Base-by-base conservation (phyloP, 108 stramenopile genomes). In the Nitzschia palea region DNA sequence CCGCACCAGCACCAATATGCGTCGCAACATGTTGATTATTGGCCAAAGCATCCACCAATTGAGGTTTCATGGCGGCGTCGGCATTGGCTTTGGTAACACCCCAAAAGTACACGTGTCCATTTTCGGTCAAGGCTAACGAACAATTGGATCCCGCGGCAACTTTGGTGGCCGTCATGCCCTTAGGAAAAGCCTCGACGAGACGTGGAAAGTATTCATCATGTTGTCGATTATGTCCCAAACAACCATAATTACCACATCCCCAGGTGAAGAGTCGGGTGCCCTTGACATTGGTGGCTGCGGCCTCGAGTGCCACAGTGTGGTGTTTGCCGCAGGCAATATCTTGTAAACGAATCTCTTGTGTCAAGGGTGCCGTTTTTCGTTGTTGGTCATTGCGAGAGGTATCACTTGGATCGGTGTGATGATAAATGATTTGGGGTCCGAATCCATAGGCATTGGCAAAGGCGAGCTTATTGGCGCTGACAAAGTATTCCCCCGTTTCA, bases 171-270 rank as follows among this genome's bases (percentile, higher is more conserved):
- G 62, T 59, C 30, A 84, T 74, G 27, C 84, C 77, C 0, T 81
- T 60, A 12, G 78, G 84, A 15, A 86, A 81, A 18, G 54, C 66
- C 25, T 70, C 78, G 28, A 91, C 64, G n/a, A 80, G 55, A 12
- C 90, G 76, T 1, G 95, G 95, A 47, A 42, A 76, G 78, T 91
- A 90, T 55, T 93, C 90, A 74, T 95, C 91, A 12, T 85, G 86
- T 60, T 93, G 91, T 23, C 83, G 44, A 15, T 70, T 84, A 66
- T 95, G 95, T 44, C 95, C 95, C 47, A 95, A 63, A 55, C 80
- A 81, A 35, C 95, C 95, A 73, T 95, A 95, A 54, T 88, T 83
- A 17, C 95, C 91, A 65, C 86, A 84, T 48, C 95, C 95, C 87
- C 87, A 94, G 1, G 88, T 63, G 74, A 90, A 90, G 53, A 86